Percentiles rank a stretch among this genome's conserved stretches.
These are phyloP conservation scores for Mrakiaceae sp. DNA, from an alignment of 1,284 basidiomycete genomes.

Conservation along the genomic window DNA sequence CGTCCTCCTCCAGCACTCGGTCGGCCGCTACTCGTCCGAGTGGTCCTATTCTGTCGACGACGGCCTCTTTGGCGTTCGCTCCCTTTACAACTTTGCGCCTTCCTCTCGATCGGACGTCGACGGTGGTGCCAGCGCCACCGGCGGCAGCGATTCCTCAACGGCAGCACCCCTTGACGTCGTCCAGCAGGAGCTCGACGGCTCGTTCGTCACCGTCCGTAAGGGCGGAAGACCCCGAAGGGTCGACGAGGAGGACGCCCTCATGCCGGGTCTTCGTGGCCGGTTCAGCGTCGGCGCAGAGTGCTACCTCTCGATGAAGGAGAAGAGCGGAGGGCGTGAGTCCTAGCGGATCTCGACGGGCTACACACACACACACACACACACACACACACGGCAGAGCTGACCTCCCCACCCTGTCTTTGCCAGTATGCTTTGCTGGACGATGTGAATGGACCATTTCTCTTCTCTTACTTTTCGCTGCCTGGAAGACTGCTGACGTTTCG, in stretches of 20 bases:
- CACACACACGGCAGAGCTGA: not conserved
- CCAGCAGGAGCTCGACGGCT: not conserved
- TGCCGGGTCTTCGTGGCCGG: constrained; percentile 66
- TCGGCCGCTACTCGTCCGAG: constrained; percentile 84
- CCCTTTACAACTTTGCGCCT: constrained; percentile 83
- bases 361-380: not conserved
- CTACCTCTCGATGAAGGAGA: constrained; percentile 85
- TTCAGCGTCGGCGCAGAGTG: constrained; percentile 87
- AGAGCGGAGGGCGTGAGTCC: constrained; percentile 73
- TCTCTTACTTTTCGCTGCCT: too few species aligned
- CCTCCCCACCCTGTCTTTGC: not conserved
- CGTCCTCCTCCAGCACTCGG: constrained; percentile 63
- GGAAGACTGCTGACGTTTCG: too few species aligned
- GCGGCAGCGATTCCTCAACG: too few species aligned
- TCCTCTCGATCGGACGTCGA: not conserved
- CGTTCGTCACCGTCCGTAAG: too few species aligned
- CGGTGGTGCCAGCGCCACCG: too few species aligned
- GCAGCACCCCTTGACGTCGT: not conserved
- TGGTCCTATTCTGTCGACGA: constrained; percentile 92
- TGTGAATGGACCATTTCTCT: not conserved
- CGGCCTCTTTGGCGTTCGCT: constrained; percentile 75
- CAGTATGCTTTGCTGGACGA: not conserved
- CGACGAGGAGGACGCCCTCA: constrained; percentile 80
- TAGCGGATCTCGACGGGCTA: not conserved
- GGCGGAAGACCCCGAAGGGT: constrained; percentile 41